These are phyloP conservation scores for Myriosclerotinia scirpicola DNA, from an alignment of 2,329 filamentous ascomycete genomes.

Conservation along the genomic window DNA sequence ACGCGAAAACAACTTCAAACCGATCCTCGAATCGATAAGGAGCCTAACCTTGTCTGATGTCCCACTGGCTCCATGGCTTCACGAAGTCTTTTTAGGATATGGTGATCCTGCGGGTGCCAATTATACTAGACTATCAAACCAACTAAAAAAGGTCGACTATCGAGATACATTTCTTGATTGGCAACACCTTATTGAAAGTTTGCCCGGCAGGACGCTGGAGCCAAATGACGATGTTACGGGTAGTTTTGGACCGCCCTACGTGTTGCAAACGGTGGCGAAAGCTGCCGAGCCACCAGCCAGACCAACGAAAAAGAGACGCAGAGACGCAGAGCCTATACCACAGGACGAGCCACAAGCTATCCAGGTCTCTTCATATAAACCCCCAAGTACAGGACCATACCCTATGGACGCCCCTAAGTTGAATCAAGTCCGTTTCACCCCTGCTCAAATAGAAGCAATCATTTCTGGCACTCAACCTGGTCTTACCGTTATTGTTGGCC, in stretches of 20 bases:
- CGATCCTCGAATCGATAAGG: conserved; percentile 87
- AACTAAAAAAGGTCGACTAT: conserved; percentile 79
- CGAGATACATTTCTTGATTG: conserved; percentile 94
- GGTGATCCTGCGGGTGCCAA: conserved; percentile 86
- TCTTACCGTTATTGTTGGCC: conserved; percentile 88
- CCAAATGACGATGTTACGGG: conserved; percentile 68
- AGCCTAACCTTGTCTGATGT: conserved; percentile 82
- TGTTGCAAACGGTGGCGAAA: conserved; percentile 67
- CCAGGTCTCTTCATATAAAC: conserved; percentile 86
- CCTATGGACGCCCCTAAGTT: conserved; percentile 77
- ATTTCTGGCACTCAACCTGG: conserved; percentile 92
- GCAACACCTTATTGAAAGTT: conserved; percentile 87
- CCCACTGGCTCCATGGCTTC: conserved; percentile 84
- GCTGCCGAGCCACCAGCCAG: conserved; percentile 50
- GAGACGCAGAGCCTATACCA: conserved; percentile 69
- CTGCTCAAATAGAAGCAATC: conserved; percentile 88
- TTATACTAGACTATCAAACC: conserved; percentile 79
- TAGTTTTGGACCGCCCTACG: conserved; percentile 84
- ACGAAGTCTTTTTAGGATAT: conserved; percentile 97
- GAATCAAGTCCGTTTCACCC: conserved; percentile 85
- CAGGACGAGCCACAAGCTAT: conserved; percentile 65
- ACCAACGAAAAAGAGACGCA: conserved; percentile 81
- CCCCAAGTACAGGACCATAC: conserved; percentile 86
- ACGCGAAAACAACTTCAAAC: conserved; percentile 95
- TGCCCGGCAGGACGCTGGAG: conserved; percentile 85